Evolutionary conservation across 2,329 filamentous ascomycete species (phyloP).

Genomic region (Pezicula rhizophila): DNA sequence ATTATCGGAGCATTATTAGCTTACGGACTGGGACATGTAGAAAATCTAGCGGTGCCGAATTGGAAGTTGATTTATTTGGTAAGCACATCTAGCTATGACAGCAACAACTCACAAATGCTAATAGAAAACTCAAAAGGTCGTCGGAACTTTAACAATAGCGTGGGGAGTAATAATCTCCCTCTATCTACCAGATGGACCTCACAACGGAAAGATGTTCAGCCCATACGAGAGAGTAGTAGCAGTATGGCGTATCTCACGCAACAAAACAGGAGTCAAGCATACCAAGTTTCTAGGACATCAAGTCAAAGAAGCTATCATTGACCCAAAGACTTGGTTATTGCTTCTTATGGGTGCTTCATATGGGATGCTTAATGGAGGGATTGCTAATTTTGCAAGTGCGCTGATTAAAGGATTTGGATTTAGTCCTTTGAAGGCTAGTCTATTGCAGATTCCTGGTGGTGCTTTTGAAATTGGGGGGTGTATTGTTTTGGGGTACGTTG

Average conservation of each 20-base stretch:
- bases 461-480: conserved; percentile 25
- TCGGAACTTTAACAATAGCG: conserved; percentile 46
- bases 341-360: conserved; percentile 60
- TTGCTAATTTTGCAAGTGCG: conserved; percentile 61
- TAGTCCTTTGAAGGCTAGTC: conserved; percentile 53
- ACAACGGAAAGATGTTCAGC: conserved; percentile 61
- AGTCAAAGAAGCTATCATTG: conserved; percentile 49
- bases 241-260: conserved; percentile 53
- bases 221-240: conserved; percentile 54
- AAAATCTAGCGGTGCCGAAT: conserved; percentile 40
- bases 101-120: conserved; percentile 44
- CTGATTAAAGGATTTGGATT: conserved; percentile 67
- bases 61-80: conserved; percentile 66
- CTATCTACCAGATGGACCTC: conserved; percentile 56
- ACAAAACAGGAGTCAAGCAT: conserved; percentile 56
- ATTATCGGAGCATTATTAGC: conserved; percentile 56
- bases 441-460: conserved; percentile 68
- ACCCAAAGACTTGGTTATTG: conserved; percentile 56
- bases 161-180: conserved; percentile 43
- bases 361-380: conserved; percentile 53
- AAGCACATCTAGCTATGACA: conserved; percentile 24
- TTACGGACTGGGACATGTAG: conserved; percentile 59
- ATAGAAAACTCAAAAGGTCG: conserved; percentile 51
- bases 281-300: conserved; percentile 53
- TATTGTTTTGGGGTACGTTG: conserved; percentile 7